These are phyloP conservation scores for Polychytrium aggregatum DNA, from an alignment of 192 early-diverging fungal genomes.

Conservation along the genomic window DNA sequence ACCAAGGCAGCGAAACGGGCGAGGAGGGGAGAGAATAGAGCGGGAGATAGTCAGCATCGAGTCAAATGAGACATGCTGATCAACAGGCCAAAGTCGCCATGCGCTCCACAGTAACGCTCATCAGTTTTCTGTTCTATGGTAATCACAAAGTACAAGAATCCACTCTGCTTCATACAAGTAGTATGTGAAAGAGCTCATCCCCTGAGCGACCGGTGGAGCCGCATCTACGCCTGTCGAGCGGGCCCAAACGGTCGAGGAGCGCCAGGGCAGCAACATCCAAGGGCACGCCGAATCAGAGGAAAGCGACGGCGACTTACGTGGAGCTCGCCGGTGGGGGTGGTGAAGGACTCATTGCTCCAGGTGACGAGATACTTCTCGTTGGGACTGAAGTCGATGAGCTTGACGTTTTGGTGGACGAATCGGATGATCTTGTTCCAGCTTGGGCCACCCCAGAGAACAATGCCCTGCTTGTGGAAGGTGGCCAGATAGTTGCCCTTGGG, in stretches of 20 bases:
- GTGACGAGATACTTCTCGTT: slow-evolving; percentile 91
- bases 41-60: background rate
- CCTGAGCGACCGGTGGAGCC: too few species aligned
- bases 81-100: too few species aligned
- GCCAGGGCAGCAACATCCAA: too few species aligned
- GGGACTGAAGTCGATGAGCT: slow-evolving; percentile 85
- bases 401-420: slow-evolving; percentile 83
- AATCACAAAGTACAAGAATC: background rate
- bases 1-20: background rate
- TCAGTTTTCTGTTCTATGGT: slow-evolving; percentile 4
- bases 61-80: too few species aligned
- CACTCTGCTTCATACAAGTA: background rate
- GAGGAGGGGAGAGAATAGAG: background rate
- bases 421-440: slow-evolving; percentile 83
- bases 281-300: too few species aligned
- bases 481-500: slow-evolving; percentile 86
- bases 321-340: slow-evolving; percentile 48
- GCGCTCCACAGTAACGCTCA: too few species aligned
- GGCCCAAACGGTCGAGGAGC: too few species aligned
- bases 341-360: slow-evolving; percentile 79
- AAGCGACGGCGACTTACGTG: slow-evolving; percentile 51
- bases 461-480: slow-evolving; percentile 88
- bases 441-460: slow-evolving; percentile 92
- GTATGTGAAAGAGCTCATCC: too few species aligned
- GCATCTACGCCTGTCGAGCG: too few species aligned